These are phyloP conservation scores for Chrysoporthe deuterocubensis DNA, from an alignment of 2,329 filamentous ascomycete genomes.

Conservation along the genomic window DNA sequence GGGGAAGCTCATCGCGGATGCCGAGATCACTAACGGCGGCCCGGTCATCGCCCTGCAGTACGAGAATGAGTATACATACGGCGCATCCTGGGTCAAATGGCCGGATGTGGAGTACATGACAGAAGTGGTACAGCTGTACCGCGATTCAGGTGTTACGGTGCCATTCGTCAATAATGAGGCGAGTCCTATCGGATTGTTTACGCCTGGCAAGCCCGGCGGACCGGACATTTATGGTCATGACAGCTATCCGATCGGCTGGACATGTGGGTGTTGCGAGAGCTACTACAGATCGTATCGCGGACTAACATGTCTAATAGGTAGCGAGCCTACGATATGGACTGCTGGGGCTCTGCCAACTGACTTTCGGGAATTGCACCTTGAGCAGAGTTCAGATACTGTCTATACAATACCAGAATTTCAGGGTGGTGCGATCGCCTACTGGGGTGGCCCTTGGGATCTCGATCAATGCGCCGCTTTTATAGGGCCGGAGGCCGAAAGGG, in stretches of 20 bases:
- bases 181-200: conserved; percentile 61
- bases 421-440: conserved; percentile 74
- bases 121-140: conserved; percentile 70
- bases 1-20: conserved; percentile 68
- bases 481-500: conserved; percentile 74
- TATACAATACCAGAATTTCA: conserved; percentile 66
- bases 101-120: conserved; percentile 72
- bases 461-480: conserved; percentile 68
- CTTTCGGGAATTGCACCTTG: conserved; percentile 56
- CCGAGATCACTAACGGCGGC: conserved; percentile 82
- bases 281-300: conserved; percentile 39
- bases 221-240: conserved; percentile 72
- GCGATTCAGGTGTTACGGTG: conserved; percentile 71
- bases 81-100: conserved; percentile 53
- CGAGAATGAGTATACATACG: conserved; percentile 77
- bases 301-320: conserved; percentile 13
- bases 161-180: conserved; percentile 79
- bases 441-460: conserved; percentile 70
- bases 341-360: conserved; percentile 57
- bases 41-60: conserved; percentile 79
- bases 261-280: conserved; percentile 43
- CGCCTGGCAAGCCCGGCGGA: conserved; percentile 60
- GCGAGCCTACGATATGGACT: conserved; percentile 61
- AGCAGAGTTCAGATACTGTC: conserved; percentile 67
- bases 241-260: conserved; percentile 63